Evolutionary conservation across 1,139 yeast species (phyloP), one percentile per base, ranked within the genome.

Genomic region (Magnusiomyces suaveolens): DNA sequence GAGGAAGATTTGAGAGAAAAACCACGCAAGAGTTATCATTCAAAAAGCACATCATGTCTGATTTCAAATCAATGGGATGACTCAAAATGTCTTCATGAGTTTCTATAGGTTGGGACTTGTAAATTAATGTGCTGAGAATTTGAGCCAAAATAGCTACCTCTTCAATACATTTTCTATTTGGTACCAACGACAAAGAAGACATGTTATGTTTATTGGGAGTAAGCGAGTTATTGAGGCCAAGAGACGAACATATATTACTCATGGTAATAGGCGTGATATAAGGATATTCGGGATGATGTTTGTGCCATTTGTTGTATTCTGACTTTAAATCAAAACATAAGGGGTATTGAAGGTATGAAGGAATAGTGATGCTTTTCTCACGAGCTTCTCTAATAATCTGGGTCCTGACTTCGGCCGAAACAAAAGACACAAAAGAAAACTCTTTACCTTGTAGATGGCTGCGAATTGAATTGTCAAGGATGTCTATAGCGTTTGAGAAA

Each of bases 301-400:
- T 72, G 66, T 83, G 85, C 88, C 89, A 86, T 63, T 82, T 83
- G 46, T 77, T 67, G 66, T 78, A 87, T 68, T 89, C 97, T 56
- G 76, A 79, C 63, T 80, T 78, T 57, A 90, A 71, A 67, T 88
- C 96, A 70, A 87, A 88, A 29, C 85, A 77, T 48, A 82, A 75
- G 1, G 96, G 88, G 61, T 83, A 83, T 65, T 83, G 87, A 58
- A 90, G 72, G 65, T 84, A 87, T 2, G 79, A 74, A 0, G 97
- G 96, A 57, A 90, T 74, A 1, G 74, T 78, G 54, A 86, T 81
- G 16, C 80, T 77, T 66, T 85, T 82, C 66, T 87, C 95, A 46
- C 87, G 75, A 10, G 95, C 88, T 66, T 87, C 95, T 51, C 95
- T 76, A 3, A 87, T 83, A 29, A 90, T 69, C 62, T 85, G 87